phyloP scores from a whole-genome alignment of 106 monocot genomes.

The Dendrobium nobile region DNA sequence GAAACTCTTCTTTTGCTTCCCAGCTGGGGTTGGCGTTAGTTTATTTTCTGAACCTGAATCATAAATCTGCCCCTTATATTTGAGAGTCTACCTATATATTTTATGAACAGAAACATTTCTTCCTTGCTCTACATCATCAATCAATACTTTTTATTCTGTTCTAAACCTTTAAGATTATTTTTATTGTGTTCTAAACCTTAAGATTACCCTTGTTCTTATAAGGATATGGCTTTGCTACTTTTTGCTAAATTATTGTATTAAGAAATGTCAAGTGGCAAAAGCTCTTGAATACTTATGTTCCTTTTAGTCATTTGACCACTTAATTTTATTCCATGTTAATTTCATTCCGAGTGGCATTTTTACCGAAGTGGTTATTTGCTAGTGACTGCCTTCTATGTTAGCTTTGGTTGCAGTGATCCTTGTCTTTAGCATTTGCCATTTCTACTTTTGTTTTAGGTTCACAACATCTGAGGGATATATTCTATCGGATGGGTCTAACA shows the following conservation, averaged over 20 bases:
- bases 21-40: not conserved
- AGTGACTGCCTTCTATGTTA: not conserved
- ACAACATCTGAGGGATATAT: slow-evolving; percentile 52
- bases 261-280: not conserved
- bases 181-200: not conserved
- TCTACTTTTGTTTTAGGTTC: slow-evolving; percentile 29
- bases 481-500: slow-evolving; percentile 70
- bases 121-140: not conserved
- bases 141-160: not conserved
- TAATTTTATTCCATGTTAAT: not conserved
- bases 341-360: no score
- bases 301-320: not conserved
- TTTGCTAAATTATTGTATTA: not conserved
- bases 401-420: not conserved
- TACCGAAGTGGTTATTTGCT: no score
- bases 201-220: not conserved
- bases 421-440: not conserved
- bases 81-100: not conserved
- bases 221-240: not conserved
- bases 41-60: not conserved
- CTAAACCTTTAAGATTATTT: not conserved
- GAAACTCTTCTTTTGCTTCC: not conserved
- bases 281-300: not conserved
- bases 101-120: not conserved
- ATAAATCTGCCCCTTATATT: not conserved